Evolutionary conservation across 768 basidiomycete species (phyloP), one percentile per base, ranked within the genome.

Genomic region (Porpolomopsis calyptriformis): DNA sequence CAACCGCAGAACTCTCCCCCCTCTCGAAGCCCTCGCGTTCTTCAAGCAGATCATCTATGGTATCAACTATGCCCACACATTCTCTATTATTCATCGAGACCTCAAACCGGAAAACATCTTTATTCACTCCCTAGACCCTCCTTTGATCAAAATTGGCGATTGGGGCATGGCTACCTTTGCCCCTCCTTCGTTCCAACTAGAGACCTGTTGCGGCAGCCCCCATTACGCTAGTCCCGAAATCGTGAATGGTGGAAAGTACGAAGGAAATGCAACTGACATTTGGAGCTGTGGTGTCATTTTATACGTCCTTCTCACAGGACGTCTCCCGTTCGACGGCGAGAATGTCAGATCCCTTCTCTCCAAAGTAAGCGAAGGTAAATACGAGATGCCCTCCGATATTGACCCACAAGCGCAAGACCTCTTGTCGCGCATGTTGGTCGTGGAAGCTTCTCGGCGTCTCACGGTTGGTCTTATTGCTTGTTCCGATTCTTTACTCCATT

Each of bases 141-240:
- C 83, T 29, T 72, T 90, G 57, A 76, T 98, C 69, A 98, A 97
- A 71, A 86, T 98, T 35, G 93, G 91, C 19, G 94, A 97, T 64
- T 97, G 94, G 80, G 94, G 94, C 18, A 96, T 97, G 94, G 93
- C 94, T 20, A 88, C 93, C 8, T 88, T 96, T 57, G 88, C 91
- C 48, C 84, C 85, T 33, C 86, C 85, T 31, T 76, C 81, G 33
- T 73, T 83, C 35, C 75, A 92, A 53, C 76, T 96, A 22, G 89
- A 94, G 66, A 97, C 94, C 1, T 90, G 86, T 57, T 97, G 94
- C 58, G 94, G 94, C 5, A 89, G 85, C 51, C 94, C 94, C 50
- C 93, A 98, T 63, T 98, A 98, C 52, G 94, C 92, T 4, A 88
- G 85, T 57, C 94, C 94, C 1, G 93, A 98, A 67, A 92, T 98